Conservation (phyloP, 345 rosid species). For the Lumnitzera littorea region DNA sequence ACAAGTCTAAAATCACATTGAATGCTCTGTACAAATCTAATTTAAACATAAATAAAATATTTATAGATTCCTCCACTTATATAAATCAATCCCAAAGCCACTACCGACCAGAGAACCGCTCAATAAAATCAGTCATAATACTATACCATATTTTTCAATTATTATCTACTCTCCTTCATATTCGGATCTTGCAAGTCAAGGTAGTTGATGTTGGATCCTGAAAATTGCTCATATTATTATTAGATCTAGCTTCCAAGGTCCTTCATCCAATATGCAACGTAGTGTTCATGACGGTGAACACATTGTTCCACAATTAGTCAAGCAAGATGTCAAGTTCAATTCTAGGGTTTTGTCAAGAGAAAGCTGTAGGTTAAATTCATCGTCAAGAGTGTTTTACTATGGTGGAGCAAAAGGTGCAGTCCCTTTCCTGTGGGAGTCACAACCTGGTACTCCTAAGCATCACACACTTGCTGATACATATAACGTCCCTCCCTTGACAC, state of each 20-base stretch:
- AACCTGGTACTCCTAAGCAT: constrained; percentile 88
- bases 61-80: too few relatives aligned
- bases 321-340: constrained; percentile 42
- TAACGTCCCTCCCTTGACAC: constrained; percentile 21
- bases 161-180: constrained; percentile 7
- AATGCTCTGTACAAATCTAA: too few relatives aligned
- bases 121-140: neutral
- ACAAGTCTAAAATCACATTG: too few relatives aligned
- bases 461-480: constrained; percentile 54
- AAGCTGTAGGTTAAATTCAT: constrained; percentile 42
- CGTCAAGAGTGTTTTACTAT: constrained; percentile 66
- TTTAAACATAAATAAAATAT: too few relatives aligned
- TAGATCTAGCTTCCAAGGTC: neutral
- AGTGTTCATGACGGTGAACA: too few relatives aligned
- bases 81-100: too few relatives aligned
- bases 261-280: neutral
- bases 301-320: constrained; percentile 9
- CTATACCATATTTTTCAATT: neutral
- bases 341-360: constrained; percentile 58
- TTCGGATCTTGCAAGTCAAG: constrained; percentile 6
- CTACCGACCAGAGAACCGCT: neutral
- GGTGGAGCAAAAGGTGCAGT: constrained; percentile 49
- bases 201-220: neutral
- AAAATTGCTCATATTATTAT: too few relatives aligned
- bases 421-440: constrained; percentile 82